Evolutionary conservation across 192 early-diverging fungal species (phyloP).

Genomic region (Coemansia sp.): DNA sequence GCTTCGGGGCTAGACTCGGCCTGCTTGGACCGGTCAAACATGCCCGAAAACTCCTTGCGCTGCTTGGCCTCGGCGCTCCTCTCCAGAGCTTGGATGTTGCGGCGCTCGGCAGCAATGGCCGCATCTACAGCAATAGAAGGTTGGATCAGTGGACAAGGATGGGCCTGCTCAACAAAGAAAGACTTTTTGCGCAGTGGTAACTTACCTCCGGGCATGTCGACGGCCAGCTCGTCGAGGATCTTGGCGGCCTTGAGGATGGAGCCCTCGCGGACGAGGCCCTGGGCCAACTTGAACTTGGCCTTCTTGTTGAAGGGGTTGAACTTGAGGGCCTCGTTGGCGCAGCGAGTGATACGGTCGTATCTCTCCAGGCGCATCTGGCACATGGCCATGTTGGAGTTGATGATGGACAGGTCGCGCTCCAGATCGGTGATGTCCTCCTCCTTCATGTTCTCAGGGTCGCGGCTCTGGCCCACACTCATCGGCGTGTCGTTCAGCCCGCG

Average conservation of each 20-base stretch:
- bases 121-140: slow-evolving; percentile 7
- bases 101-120: slow-evolving; percentile 32
- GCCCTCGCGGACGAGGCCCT: slow-evolving; percentile 35
- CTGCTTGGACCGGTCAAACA: slow-evolving; percentile 41
- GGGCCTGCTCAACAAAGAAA: too few species aligned
- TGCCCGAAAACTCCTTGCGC: slow-evolving; percentile 38
- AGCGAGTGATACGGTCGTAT: slow-evolving; percentile 12
- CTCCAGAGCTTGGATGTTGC: slow-evolving; percentile 26
- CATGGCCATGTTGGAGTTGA: slow-evolving; percentile 42
- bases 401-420: slow-evolving; percentile 30
- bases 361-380: slow-evolving; percentile 33
- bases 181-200: too few species aligned
- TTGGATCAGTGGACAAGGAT: background rate
- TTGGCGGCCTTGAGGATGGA: slow-evolving; percentile 22
- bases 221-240: slow-evolving; percentile 37
- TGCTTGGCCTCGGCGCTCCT: slow-evolving; percentile 35
- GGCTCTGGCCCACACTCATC: slow-evolving; percentile 9
- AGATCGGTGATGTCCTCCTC: slow-evolving; percentile 32
- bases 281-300: slow-evolving; percentile 45
- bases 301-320: slow-evolving; percentile 40
- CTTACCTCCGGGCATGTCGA: slow-evolving; percentile 19
- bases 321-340: slow-evolving; percentile 28
- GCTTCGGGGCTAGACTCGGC: too few species aligned
- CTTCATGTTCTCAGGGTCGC: slow-evolving; percentile 11
- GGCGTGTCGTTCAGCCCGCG: slow-evolving; percentile 28